Conservation (phyloP, 1,139 yeast species). For the Candida buenavistaensis region DNA sequence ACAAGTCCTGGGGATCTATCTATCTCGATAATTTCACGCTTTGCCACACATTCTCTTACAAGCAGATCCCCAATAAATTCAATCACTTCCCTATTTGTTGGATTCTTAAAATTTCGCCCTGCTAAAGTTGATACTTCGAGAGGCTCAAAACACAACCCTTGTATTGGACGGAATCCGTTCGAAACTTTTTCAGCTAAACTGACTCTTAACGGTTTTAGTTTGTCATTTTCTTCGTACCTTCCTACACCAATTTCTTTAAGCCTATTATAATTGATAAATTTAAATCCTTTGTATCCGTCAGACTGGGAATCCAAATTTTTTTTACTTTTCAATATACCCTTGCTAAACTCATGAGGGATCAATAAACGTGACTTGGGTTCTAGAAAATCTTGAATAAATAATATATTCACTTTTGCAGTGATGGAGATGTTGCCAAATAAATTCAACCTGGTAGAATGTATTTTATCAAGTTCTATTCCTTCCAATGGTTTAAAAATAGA, state of each 20-base stretch:
- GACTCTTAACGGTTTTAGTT: not conserved
- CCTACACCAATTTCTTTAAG: slow-evolving; percentile 5
- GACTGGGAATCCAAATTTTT: not conserved
- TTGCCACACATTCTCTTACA: slow-evolving; percentile 3
- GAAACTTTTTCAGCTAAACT: not conserved
- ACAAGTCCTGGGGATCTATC: too few relatives aligned
- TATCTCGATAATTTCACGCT: slow-evolving; percentile 4
- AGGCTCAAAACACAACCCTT: not conserved
- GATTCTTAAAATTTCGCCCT: slow-evolving; percentile 6
- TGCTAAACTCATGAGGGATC: not conserved
- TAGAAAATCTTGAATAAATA: not conserved
- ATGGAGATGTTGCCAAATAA: too few relatives aligned
- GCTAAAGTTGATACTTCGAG: slow-evolving; percentile 1
- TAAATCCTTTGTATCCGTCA: slow-evolving; percentile 3
- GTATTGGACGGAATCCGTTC: not conserved
- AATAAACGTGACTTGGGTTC: not conserved
- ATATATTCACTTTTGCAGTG: slow-evolving; percentile 1
- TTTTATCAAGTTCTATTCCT: too few relatives aligned
- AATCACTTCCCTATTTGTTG: slow-evolving; percentile 6
- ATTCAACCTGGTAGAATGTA: too few relatives aligned
- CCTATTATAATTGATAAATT: slow-evolving; percentile 8
- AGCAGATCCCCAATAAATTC: slow-evolving; percentile 9
- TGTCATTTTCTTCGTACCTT: not conserved
- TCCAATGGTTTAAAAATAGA: not conserved
- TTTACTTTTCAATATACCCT: not conserved